Evolutionary conservation across 2,329 filamentous ascomycete genomes (phyloP).

Genomic region (Spiromastix sp.): DNA sequence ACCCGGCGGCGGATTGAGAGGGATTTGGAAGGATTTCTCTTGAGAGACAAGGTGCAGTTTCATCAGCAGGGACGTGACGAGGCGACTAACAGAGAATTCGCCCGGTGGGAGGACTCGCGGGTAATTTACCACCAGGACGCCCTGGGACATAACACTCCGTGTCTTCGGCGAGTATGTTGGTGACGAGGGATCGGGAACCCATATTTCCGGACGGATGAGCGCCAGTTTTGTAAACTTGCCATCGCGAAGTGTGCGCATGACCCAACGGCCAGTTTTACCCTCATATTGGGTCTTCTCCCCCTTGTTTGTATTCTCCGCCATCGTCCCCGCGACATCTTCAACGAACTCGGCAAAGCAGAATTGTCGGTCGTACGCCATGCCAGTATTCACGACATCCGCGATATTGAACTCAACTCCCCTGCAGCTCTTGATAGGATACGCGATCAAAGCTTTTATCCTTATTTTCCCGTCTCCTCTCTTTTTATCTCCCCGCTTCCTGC

Average conservation of each 20-base stretch:
- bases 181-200: constrained; percentile 42
- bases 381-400: constrained; percentile 54
- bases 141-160: constrained; percentile 41
- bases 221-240: constrained; percentile 51
- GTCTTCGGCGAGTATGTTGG: constrained; percentile 31
- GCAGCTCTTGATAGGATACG: constrained; percentile 80
- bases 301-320: constrained; percentile 17
- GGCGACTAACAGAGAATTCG: constrained; percentile 8
- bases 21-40: constrained; percentile 41
- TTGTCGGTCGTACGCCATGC: constrained; percentile 69
- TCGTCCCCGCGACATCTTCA: constrained; percentile 4
- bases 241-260: constrained; percentile 33
- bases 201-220: constrained; percentile 54
- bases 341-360: constrained; percentile 67
- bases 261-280: constrained; percentile 34
- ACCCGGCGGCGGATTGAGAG: constrained; percentile 39
- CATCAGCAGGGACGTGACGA: constrained; percentile 19
- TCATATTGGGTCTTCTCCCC: constrained; percentile 12
- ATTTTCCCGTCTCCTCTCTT: constrained; percentile 28
- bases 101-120: constrained; percentile 19
- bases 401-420: constrained; percentile 60
- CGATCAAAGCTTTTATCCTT: constrained; percentile 58
- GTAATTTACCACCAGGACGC: constrained; percentile 43
- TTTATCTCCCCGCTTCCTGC: constrained; percentile 17
- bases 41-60: constrained; percentile 18